Conservation (phyloP, 352 stramenopile species). For the Globisporangium perplexum region DNA sequence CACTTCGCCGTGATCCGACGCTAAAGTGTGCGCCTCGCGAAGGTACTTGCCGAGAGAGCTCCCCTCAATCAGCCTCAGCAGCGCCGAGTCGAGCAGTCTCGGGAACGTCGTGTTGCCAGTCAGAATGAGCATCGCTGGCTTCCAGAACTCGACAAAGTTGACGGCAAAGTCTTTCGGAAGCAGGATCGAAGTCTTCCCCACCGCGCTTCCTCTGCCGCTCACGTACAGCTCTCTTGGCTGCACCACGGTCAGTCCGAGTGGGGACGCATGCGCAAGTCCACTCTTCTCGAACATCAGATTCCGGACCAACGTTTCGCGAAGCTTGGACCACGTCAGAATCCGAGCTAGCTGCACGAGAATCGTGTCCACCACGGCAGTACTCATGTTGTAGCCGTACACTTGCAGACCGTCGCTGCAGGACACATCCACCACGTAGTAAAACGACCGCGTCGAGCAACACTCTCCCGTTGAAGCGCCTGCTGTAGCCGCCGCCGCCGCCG, state of each 20-base stretch:
- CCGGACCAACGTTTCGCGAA: conserved; percentile 58
- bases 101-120: conserved; percentile 38
- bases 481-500: not conserved
- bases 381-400: conserved; percentile 81
- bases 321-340: conserved; percentile 64
- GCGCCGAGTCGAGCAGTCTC: conserved; percentile 31
- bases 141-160: conserved; percentile 54
- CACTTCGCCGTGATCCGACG: conserved; percentile 10
- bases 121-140: conserved; percentile 37
- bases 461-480: not conserved
- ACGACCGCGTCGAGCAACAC: conserved; percentile 33
- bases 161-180: conserved; percentile 49
- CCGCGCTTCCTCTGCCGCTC: conserved; percentile 24
- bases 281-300: conserved; percentile 57
- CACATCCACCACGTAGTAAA: conserved; percentile 73
- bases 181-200: conserved; percentile 22
- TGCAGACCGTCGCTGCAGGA: conserved; percentile 49
- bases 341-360: conserved; percentile 46
- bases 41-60: conserved; percentile 48
- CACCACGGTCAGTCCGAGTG: conserved; percentile 40
- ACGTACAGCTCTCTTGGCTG: conserved; percentile 51
- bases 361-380: conserved; percentile 44
- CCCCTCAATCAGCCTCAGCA: conserved; percentile 39
- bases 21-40: conserved; percentile 41
- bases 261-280: conserved; percentile 38